These are phyloP conservation scores for Metschnikowia bowlesiae DNA, from an alignment of 805 yeast species.

Conservation along the genomic window DNA sequence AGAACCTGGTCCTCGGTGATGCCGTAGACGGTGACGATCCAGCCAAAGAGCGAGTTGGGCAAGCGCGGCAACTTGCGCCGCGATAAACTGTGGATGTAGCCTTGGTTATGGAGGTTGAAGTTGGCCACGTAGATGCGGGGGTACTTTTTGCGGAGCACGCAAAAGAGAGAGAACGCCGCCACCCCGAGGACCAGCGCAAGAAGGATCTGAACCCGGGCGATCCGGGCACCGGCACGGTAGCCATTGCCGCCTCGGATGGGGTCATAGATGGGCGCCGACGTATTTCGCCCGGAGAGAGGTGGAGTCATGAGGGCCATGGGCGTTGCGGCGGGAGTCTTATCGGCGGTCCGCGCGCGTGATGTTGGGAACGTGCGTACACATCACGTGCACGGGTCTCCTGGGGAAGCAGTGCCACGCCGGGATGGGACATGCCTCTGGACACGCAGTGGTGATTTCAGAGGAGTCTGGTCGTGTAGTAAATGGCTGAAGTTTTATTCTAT, in stretches of 20 bases:
- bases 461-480: no score
- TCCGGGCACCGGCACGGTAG: constrained; percentile 35
- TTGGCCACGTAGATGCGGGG: constrained; percentile 86
- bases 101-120: constrained; percentile 42
- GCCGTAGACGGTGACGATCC: constrained; percentile 65
- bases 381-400: no score
- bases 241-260: constrained; percentile 16
- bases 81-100: constrained; percentile 40
- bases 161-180: constrained; percentile 63
- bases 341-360: neutral
- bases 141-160: constrained; percentile 65
- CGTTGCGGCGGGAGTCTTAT: constrained; percentile 2
- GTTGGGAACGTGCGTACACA: neutral
- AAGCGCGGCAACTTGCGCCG: constrained; percentile 55
- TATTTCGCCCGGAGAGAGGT: constrained; percentile 1
- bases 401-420: no score
- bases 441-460: no score
- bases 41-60: constrained; percentile 65
- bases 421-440: no score
- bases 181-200: constrained; percentile 68
- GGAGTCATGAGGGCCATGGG: neutral
- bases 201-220: constrained; percentile 72
- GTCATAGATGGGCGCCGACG: constrained; percentile 16
- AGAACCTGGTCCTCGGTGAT: constrained; percentile 73
- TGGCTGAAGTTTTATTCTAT: no score